These are phyloP conservation scores for Raphanus raphanistrum DNA, from an alignment of 345 rosid species.

Conservation along the genomic window DNA sequence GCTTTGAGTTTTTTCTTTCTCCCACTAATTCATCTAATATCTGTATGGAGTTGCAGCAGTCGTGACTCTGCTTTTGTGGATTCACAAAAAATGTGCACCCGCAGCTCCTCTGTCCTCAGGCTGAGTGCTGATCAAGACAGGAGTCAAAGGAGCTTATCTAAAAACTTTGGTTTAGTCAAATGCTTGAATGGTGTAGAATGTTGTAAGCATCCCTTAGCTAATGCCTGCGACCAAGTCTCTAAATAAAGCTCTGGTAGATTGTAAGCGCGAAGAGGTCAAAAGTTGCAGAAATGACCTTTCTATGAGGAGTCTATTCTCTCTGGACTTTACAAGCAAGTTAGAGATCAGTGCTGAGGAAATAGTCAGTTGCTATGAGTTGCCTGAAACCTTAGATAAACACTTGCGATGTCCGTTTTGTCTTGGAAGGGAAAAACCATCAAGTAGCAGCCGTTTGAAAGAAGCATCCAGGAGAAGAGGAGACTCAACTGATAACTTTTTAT, in stretches of 20 bases:
- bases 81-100: slow-evolving; percentile 68
- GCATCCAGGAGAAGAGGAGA: slow-evolving; percentile 72
- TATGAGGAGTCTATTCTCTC: slow-evolving; percentile 55
- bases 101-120: slow-evolving; percentile 63
- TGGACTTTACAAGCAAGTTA: slow-evolving; percentile 62
- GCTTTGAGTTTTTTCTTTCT: slow-evolving; percentile 25
- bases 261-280: slow-evolving; percentile 47
- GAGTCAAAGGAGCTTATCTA: slow-evolving; percentile 45
- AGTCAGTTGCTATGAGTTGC: slow-evolving; percentile 83
- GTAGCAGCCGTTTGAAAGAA: slow-evolving; percentile 54
- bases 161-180: slow-evolving; percentile 41
- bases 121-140: slow-evolving; percentile 56
- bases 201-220: slow-evolving; percentile 13
- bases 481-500: slow-evolving; percentile 64
- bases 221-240: slow-evolving; percentile 3
- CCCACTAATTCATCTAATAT: slow-evolving; percentile 35
- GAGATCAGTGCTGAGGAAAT: slow-evolving; percentile 83
- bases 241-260: neutral
- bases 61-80: slow-evolving; percentile 58
- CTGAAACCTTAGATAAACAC: slow-evolving; percentile 58
- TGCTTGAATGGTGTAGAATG: slow-evolving; percentile 24
- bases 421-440: slow-evolving; percentile 45
- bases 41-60: slow-evolving; percentile 49
- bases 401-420: slow-evolving; percentile 68
- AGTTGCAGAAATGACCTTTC: slow-evolving; percentile 59